Conservation (phyloP, 305 asterid species). For the Fraxinus dipetala region DNA sequence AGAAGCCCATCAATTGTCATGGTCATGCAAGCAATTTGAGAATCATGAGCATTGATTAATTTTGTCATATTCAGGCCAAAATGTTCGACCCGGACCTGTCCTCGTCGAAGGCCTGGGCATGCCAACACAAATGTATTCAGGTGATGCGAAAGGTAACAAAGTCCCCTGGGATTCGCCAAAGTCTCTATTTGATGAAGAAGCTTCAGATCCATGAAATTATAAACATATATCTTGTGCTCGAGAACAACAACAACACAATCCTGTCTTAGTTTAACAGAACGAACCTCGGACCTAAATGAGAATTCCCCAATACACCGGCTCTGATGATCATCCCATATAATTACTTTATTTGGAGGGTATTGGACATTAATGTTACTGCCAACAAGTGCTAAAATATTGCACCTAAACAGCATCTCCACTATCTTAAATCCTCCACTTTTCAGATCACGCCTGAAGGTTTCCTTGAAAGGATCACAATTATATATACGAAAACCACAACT, state of each 20-base stretch:
- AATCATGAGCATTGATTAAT: constrained; percentile 75
- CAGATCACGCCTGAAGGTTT: constrained; percentile 86
- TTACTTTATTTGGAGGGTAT: constrained; percentile 81
- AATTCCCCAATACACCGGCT: constrained; percentile 91
- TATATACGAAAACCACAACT: constrained; percentile 81
- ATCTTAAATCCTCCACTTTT: constrained; percentile 85
- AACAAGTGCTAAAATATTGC: constrained; percentile 91
- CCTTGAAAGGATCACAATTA: constrained; percentile 80
- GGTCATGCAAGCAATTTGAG: constrained; percentile 76
- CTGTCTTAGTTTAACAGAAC: constrained; percentile 77
- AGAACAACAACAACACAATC: constrained; percentile 83
- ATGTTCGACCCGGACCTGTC: constrained; percentile 91
- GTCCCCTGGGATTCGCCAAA: constrained; percentile 71
- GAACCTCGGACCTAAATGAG: constrained; percentile 89
- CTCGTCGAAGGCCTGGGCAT: constrained; percentile 77
- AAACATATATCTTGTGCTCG: constrained; percentile 89
- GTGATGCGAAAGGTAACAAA: constrained; percentile 84
- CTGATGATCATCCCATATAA: constrained; percentile 97
- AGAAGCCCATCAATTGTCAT: constrained; percentile 87
- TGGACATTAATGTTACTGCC: constrained; percentile 68
- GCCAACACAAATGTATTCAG: constrained; percentile 74
- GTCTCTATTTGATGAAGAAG: constrained; percentile 96
- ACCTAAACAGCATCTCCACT: constrained; percentile 85
- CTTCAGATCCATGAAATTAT: constrained; percentile 79
- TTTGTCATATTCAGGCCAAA: constrained; percentile 78